Percentiles rank a stretch among this genome's conserved stretches.
Conservation (phyloP, 2,329 filamentous ascomycete species). For the Pseudogymnoascus sp. region DNA sequence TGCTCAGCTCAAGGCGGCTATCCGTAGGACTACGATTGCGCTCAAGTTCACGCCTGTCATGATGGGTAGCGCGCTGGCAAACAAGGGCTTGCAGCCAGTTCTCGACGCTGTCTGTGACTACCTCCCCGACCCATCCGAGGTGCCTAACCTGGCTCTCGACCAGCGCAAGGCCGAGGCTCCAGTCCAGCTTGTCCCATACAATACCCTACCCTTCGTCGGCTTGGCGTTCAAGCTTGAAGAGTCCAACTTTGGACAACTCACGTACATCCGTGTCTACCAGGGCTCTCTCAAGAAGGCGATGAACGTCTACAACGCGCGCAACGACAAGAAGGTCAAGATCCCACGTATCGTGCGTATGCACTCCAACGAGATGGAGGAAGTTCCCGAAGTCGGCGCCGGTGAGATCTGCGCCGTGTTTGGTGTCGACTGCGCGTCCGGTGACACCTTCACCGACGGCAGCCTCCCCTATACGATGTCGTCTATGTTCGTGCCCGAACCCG, state of each 20-base stretch:
- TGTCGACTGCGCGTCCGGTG: slow-evolving; percentile 93
- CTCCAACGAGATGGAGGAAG: slow-evolving; percentile 98
- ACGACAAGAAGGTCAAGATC: slow-evolving; percentile 91
- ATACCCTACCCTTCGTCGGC: slow-evolving; percentile 86
- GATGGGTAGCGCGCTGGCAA: slow-evolving; percentile 91
- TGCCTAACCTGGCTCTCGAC: slow-evolving; percentile 84
- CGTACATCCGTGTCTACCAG: slow-evolving; percentile 97
- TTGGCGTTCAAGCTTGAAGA: slow-evolving; percentile 98
- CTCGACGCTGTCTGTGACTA: slow-evolving; percentile 95
- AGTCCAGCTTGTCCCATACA: slow-evolving; percentile 87
- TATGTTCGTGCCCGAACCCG: slow-evolving; percentile 96
- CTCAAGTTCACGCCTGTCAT: slow-evolving; percentile 90
- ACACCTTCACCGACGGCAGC: slow-evolving; percentile 93
- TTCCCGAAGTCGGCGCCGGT: slow-evolving; percentile 82
- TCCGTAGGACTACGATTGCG: slow-evolving; percentile 80
- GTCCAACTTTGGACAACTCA: slow-evolving; percentile 96
- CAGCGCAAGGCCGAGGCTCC: slow-evolving; percentile 67
- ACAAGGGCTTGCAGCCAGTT: slow-evolving; percentile 94
- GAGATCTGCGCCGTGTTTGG: slow-evolving; percentile 99
- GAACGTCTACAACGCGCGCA: slow-evolving; percentile 88
- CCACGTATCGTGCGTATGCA: slow-evolving; percentile 98
- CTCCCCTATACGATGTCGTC: slow-evolving; percentile 93
- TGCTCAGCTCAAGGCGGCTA: slow-evolving; percentile 83
- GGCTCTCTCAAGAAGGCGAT: slow-evolving; percentile 80
- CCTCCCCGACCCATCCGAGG: slow-evolving; percentile 83